Conservation (phyloP, 257 asterid genomes). For the Solanum pinnatisectum region DNA sequence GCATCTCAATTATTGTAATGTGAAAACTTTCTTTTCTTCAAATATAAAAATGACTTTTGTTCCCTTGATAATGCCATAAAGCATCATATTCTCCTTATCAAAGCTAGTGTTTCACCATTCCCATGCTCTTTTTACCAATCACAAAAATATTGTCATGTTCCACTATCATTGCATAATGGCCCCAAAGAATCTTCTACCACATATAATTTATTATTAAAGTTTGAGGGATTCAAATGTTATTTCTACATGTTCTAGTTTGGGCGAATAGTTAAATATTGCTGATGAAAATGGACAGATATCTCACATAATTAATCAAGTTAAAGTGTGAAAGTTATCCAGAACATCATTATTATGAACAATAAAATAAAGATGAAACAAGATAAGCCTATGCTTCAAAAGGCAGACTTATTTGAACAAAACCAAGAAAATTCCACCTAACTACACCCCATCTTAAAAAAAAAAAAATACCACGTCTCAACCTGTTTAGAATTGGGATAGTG, state of each 20-base stretch:
- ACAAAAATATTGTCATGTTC: not conserved
- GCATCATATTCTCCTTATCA: not conserved
- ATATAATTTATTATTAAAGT: not conserved
- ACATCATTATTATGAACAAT: rapidly evolving
- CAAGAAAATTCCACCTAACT: not conserved
- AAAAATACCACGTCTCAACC: too few relatives aligned
- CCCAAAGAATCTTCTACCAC: not conserved
- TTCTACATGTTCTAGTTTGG: too few relatives aligned
- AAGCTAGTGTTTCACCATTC: not conserved
- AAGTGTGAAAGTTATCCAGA: not conserved
- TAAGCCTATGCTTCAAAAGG: not conserved
- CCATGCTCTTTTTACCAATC: not conserved
- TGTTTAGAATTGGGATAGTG: not conserved
- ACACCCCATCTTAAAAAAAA: not conserved
- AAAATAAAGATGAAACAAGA: not conserved
- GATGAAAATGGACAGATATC: rapidly evolving
- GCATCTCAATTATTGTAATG: not conserved
- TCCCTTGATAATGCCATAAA: not conserved
- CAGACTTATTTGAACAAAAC: not conserved
- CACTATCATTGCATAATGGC: not conserved
- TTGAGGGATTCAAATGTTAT: not conserved
- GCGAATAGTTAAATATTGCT: too few relatives aligned
- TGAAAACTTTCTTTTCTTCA: not conserved
- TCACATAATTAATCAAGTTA: too few relatives aligned
- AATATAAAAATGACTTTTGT: not conserved